Conservation (phyloP, 2,329 filamentous ascomycete species). For the Coniella vitis region DNA sequence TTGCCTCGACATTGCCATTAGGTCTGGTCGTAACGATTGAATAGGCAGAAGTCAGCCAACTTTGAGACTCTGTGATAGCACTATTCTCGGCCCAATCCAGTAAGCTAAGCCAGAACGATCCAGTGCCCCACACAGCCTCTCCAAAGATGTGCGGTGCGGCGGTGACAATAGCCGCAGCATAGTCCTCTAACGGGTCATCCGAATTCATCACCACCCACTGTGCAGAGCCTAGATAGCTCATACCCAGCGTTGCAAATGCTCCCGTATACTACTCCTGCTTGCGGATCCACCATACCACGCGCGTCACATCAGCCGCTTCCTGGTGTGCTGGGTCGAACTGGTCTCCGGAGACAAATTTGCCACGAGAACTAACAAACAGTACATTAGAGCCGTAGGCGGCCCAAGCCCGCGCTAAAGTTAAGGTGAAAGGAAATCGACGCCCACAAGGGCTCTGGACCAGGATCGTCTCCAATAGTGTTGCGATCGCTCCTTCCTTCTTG, state of each 20-base stretch:
- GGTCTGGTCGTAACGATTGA: neutral
- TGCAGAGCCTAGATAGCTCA: constrained; percentile 17
- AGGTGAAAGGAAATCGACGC: constrained; percentile 1
- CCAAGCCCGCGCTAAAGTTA: constrained; percentile 12
- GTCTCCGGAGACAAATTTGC: constrained; percentile 19
- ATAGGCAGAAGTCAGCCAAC: neutral
- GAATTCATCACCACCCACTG: constrained; percentile 18
- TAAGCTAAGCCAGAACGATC: constrained; percentile 8
- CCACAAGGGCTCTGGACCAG: constrained; percentile 16
- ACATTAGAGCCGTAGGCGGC: constrained; percentile 21
- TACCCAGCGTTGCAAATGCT: constrained; percentile 17
- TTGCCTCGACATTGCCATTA: neutral
- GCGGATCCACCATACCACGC: constrained; percentile 19
- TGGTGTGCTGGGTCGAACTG: constrained; percentile 4
- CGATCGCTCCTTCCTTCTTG: neutral
- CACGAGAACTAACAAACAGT: constrained; percentile 17
- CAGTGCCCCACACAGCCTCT: constrained; percentile 15
- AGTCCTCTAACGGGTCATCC: constrained; percentile 15
- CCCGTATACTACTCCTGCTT: constrained; percentile 19
- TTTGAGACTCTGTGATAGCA: neutral
- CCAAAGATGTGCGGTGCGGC: constrained; percentile 12
- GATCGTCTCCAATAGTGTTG: constrained; percentile 6
- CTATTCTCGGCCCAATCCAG: constrained; percentile 7
- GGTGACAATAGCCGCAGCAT: constrained; percentile 10
- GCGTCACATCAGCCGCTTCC: constrained; percentile 13